Conservation (phyloP, 805 yeast genomes). For the Hanseniaspora taiwanica region DNA sequence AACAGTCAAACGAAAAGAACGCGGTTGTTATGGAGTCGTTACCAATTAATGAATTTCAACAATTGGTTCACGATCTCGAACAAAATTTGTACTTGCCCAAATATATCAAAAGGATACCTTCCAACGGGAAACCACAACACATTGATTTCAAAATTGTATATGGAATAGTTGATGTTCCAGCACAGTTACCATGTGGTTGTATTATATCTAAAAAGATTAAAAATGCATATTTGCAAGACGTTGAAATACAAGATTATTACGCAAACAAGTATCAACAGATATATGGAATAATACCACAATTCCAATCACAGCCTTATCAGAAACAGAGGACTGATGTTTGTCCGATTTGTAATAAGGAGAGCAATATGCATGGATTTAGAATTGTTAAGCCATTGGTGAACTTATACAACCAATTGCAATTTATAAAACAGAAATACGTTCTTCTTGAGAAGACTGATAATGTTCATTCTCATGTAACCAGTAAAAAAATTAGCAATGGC, state of each 20-base stretch:
- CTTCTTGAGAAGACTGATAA: background rate
- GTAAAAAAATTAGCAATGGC: slow-evolving; percentile 2
- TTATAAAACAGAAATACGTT: slow-evolving; percentile 5
- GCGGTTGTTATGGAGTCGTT: no score
- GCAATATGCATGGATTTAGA: slow-evolving; percentile 18
- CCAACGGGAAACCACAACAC: no score
- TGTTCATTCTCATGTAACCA: slow-evolving; percentile 1
- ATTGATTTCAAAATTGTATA: slow-evolving; percentile 12
- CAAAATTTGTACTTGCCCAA: slow-evolving; percentile 18
- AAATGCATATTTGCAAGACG: slow-evolving; percentile 1
- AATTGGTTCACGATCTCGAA: slow-evolving; percentile 13
- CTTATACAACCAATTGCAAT: slow-evolving; percentile 15
- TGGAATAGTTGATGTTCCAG: slow-evolving; percentile 14
- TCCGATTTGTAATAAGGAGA: slow-evolving; percentile 23
- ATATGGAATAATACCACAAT: no score
- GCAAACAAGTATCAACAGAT: slow-evolving; percentile 3
- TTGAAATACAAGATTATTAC: background rate
- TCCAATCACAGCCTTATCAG: no score
- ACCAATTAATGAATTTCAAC: slow-evolving; percentile 5
- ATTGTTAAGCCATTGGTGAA: slow-evolving; percentile 22
- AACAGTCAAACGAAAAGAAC: no score
- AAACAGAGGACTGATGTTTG: slow-evolving; percentile 15
- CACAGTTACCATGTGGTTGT: slow-evolving; percentile 20
- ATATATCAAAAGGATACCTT: no score
- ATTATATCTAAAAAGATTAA: slow-evolving; percentile 3